phyloP scores from a whole-genome alignment of 805 yeast species.

The Starmerella stigmatis region DNA sequence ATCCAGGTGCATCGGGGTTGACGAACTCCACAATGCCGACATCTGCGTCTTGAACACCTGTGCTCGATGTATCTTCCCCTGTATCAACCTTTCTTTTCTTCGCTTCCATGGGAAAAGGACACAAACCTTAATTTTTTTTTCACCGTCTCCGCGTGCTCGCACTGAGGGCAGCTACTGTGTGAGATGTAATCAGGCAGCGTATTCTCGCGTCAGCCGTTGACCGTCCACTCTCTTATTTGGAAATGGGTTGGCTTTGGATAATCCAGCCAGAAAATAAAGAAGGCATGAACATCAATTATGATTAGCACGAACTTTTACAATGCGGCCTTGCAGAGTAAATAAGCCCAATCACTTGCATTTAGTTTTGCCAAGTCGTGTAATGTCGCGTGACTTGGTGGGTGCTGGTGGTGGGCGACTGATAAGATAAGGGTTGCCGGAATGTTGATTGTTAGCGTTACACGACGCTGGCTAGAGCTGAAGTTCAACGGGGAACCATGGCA shows the following conservation, averaged over 20 bases:
- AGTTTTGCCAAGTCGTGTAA: not conserved
- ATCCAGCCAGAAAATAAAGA: too few species aligned
- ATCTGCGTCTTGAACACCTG: constrained; percentile 55
- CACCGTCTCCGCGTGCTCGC: not conserved
- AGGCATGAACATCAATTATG: too few species aligned
- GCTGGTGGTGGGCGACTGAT: not conserved
- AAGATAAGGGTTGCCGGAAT: constrained; percentile 5
- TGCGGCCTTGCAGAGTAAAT: too few species aligned
- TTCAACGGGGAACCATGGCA: too few species aligned
- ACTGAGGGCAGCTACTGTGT: not conserved
- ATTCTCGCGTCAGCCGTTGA: too few species aligned
- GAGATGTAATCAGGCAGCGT: not conserved
- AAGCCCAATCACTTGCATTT: not conserved
- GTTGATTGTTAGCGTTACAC: not conserved
- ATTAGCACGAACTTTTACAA: too few species aligned
- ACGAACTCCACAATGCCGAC: constrained; percentile 80
- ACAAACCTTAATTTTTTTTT: not conserved
- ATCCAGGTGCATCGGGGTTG: constrained; percentile 47
- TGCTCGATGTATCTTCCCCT: constrained; percentile 21
- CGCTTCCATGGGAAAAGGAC: constrained; percentile 3
- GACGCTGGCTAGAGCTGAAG: too few species aligned
- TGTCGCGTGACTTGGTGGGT: constrained; percentile 2
- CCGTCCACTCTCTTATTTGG: too few species aligned
- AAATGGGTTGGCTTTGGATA: too few species aligned
- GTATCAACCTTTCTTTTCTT: constrained; percentile 9